Evolutionary conservation across 1,139 yeast genomes (phyloP), one percentile per base, ranked within the genome.

Genomic region (Magnusiomyces paraingens): DNA sequence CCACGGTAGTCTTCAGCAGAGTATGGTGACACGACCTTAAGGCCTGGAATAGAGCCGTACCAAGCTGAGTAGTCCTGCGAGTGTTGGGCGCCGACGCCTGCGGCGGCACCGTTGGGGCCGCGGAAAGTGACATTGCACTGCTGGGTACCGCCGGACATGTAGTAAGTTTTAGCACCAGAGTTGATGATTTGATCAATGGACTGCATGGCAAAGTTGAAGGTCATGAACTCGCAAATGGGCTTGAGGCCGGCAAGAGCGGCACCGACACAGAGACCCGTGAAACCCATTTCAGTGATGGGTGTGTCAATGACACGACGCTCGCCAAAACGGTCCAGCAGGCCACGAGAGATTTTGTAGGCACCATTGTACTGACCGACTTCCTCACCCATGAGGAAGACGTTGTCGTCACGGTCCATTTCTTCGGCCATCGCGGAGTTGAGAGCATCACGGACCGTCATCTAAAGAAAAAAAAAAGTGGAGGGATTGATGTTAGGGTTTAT

Each of bases 21-120:
- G 77, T 84, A 93, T 55, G 99, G 99, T 54, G 96, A 88, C 52
- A 93, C 75, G 50, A 93, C 99, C 79, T 94, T 93, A 71, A 93
- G 80, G 71, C 99, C 99, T 57, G 99, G 99, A 64, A 94, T 90
- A 55, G 95, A 79, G 63, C 97, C 98, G 76, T 94, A 93, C 99
- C 99, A 93, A 53, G 96, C 90, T 56, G 97, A 81, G 73, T 83
- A 93, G 75, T 90, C 95, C 77, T 93, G 99, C 45, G 99, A 93
- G 77, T 93, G 99, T 75, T 93, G 99, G 57, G 99, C 99, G 65
- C 83, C 99, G 65, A 93, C 99, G 81, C 99, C 98, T 50, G 97
- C 97, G 64, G 99, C 97, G 52, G 99, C 96, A 74, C 99, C 99
- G 74, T 94, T 94, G 60, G 99, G 98, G 67, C 99, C 99, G 76